Percentiles rank a stretch among this genome's conserved stretches.
These are phyloP conservation scores for Royoungia palumana DNA, from an alignment of 768 basidiomycete genomes.

Conservation along the genomic window DNA sequence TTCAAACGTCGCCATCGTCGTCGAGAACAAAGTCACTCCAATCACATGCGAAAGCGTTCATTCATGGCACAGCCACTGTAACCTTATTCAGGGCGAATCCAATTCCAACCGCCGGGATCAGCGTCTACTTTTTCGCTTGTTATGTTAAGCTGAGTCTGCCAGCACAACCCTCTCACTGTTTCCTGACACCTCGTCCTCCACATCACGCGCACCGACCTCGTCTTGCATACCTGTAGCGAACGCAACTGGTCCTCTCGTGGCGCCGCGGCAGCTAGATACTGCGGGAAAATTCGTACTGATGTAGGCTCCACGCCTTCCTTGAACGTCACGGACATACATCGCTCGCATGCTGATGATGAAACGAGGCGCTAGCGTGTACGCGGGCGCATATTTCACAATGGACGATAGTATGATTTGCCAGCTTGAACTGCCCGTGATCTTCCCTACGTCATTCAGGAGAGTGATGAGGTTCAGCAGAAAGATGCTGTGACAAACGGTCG, in stretches of 20 bases:
- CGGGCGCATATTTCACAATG: not conserved
- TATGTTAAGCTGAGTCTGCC: no score
- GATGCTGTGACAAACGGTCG: not conserved
- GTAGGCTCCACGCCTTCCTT: not conserved
- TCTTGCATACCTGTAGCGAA: not conserved
- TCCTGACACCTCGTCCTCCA: no score
- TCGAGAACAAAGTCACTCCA: not conserved
- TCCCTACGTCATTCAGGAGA: not conserved
- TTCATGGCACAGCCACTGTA: slow-evolving; percentile 8
- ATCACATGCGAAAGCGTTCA: no score
- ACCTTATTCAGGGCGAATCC: no score
- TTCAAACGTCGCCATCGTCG: slow-evolving; percentile 34
- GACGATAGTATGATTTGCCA: not conserved
- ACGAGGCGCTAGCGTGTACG: not conserved
- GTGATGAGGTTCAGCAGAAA: not conserved
- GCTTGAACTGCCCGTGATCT: not conserved
- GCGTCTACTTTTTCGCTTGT: no score
- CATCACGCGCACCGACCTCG: no score
- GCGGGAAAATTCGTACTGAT: not conserved
- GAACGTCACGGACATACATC: not conserved
- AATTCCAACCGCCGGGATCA: no score
- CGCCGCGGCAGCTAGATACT: no score
- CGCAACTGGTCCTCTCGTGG: not conserved
- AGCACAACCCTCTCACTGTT: no score
- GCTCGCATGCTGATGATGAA: not conserved